These are phyloP conservation scores for Trichoderma hamatum DNA, from an alignment of 2,329 filamentous ascomycete genomes.

Conservation along the genomic window DNA sequence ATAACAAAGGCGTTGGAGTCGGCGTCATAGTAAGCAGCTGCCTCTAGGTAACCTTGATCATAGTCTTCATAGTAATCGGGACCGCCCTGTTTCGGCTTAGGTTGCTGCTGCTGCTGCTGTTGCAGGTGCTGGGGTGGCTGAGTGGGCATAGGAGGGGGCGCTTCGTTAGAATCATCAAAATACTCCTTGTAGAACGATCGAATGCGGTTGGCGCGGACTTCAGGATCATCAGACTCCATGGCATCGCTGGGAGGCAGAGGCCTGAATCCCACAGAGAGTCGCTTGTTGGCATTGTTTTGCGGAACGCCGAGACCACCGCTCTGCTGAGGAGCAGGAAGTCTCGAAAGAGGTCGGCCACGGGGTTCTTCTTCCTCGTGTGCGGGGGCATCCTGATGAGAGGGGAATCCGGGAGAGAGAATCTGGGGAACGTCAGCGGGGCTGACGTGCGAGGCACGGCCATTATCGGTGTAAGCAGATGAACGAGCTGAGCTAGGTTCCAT, in stretches of 20 bases:
- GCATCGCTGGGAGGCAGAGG: conserved; percentile 87
- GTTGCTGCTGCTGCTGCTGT: conserved; percentile 35
- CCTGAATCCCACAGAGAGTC: conserved; percentile 73
- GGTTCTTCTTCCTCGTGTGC: conserved; percentile 40
- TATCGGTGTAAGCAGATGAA: conserved; percentile 26
- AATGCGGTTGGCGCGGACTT: conserved; percentile 92
- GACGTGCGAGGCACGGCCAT: conserved; percentile 26
- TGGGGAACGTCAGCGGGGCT: conserved; percentile 39
- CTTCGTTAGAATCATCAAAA: conserved; percentile 78
- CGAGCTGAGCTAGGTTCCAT: conserved; percentile 26
- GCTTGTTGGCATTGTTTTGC: conserved; percentile 55
- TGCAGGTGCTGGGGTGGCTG: conserved; percentile 37
- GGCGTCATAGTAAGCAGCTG: conserved; percentile 65
- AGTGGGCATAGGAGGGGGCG: conserved; percentile 46
- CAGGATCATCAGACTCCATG: conserved; percentile 80
- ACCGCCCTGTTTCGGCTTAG: conserved; percentile 26
- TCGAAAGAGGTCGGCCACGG: conserved; percentile 44
- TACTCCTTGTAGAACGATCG: conserved; percentile 99
- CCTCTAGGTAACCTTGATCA: conserved; percentile 69
- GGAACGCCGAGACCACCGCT: conserved; percentile 55
- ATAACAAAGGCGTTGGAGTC: conserved; percentile 72
- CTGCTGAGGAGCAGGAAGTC: conserved; percentile 31
- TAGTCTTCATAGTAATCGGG: conserved; percentile 74
- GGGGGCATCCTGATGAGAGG: conserved; percentile 36
- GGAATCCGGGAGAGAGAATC: conserved; percentile 33